Evolutionary conservation across 306 rosid genomes (phyloP).

Genomic region (Medicago ruthenica): DNA sequence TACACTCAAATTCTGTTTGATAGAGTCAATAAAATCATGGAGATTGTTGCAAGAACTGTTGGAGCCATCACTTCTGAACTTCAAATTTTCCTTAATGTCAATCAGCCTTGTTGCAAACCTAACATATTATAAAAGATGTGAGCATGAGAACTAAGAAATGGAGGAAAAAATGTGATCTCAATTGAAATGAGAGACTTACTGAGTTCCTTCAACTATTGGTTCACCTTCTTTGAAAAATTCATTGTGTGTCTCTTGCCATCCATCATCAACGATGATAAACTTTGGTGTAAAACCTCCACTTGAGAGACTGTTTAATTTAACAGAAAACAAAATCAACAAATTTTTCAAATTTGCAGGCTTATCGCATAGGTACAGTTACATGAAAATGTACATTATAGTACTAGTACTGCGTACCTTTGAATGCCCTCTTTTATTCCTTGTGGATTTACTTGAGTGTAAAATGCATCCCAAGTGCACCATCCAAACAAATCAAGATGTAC

Average conservation of each 20-base stretch:
- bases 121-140: conserved; percentile 21
- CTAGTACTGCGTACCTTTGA: conserved; percentile 46
- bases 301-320: conserved; percentile 47
- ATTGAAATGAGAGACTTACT: conserved; percentile 53
- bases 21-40: conserved; percentile 53
- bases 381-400: background rate
- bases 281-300: conserved; percentile 69
- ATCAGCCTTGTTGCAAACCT: conserved; percentile 69
- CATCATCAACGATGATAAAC: conserved; percentile 76
- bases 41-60: conserved; percentile 49
- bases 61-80: conserved; percentile 56
- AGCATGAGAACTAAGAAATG: conserved; percentile 35
- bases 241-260: conserved; percentile 67
- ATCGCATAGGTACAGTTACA: conserved; percentile 20
- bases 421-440: conserved; percentile 71
- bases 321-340: background rate
- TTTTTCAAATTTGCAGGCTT: background rate
- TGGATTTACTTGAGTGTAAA: conserved; percentile 64
- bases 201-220: conserved; percentile 57
- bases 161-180: background rate
- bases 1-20: conserved; percentile 62
- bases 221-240: conserved; percentile 64
- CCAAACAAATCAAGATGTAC: conserved; percentile 77
- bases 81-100: conserved; percentile 68
- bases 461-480: conserved; percentile 94